Evolutionary conservation across 2,329 filamentous ascomycete species (phyloP), one percentile per base, ranked within the genome.

Genomic region (Talaromyces albobiverticillius): DNA sequence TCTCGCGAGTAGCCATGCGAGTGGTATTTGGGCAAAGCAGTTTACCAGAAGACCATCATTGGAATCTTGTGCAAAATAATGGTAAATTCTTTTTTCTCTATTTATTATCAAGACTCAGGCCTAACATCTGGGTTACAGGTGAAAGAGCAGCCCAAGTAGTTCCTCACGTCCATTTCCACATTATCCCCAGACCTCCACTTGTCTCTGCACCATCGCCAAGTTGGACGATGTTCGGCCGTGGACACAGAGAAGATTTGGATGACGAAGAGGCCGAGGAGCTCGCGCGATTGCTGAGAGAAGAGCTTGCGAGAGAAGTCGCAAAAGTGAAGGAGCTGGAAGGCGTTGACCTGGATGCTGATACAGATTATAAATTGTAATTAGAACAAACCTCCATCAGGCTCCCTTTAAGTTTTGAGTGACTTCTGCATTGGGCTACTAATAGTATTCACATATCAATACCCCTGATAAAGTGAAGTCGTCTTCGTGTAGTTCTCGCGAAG

Each of bases 11-110:
- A 3, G 76, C 96, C 2, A 89, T 55, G 53, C 88, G 16, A 77
- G 82, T 18, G 88, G 89, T 0, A 79, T 96, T 34, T 81, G 84
- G 29, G 62, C 71, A 52, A 62, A 70, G 56, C 63, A 71, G 54
- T 54, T 18, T 45, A 14, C 10, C 42, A 29, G 53, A 65, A n/a
- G 66, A 73, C 42, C 66, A 61, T 48, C 92, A 96, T 73, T 97
- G 93, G 88, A 99, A 99, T 71, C 85, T 97, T 26, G 90, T 97
- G 53, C 93, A 97, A 76, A 97, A 97, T 69, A 97, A 96, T 63
- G 90, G 82, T 82, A 62, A 42, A 69, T 70, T 52, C 41, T 51
- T 38, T 46, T n/a, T 10, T 48, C 46, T 34, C 36, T 46, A 41
- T 16, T 23, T 29, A 13, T 57, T 20, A 32, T 38, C 3, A 34